Evolutionary conservation across 2,329 filamentous ascomycete genomes (phyloP).

Genomic region (Aspergillus persii): DNA sequence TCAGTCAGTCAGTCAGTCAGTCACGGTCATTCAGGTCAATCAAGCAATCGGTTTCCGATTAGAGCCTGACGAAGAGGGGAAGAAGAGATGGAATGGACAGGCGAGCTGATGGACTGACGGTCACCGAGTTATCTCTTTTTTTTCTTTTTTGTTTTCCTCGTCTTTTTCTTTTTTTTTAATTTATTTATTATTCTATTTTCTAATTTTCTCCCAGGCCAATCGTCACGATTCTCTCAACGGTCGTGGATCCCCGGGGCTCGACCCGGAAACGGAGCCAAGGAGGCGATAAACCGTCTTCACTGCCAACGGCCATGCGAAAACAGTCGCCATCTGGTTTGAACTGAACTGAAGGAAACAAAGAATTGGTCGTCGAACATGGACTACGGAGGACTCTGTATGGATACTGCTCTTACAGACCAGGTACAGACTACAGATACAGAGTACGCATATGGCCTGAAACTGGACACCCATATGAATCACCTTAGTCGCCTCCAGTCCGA

Average conservation of each 20-base stretch:
- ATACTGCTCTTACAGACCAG: no score
- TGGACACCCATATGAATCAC: not conserved
- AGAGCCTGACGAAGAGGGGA: constrained; percentile 15
- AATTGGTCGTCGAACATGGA: no score
- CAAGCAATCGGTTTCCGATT: not conserved
- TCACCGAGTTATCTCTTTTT: constrained; percentile 12
- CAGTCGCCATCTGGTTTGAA: not conserved
- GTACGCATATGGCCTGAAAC: not conserved
- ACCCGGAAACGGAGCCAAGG: constrained; percentile 34
- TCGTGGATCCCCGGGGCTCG: constrained; percentile 34
- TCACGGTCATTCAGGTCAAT: no score
- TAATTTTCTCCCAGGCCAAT: constrained; percentile 9
- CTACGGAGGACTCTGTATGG: no score
- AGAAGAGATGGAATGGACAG: constrained; percentile 16
- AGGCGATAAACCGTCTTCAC: constrained; percentile 16
- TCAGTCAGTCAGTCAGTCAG: constrained; percentile 1
- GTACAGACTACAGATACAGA: no score
- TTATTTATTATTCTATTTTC: constrained; percentile 8
- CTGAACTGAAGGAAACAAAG: no score
- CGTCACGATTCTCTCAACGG: constrained; percentile 22
- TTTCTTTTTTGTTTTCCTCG: constrained; percentile 9
- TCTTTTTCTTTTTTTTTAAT: constrained; percentile 3
- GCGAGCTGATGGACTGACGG: constrained; percentile 10
- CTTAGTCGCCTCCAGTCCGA: no score
- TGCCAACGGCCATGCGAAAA: constrained; percentile 20